Evolutionary conservation across 192 early-diverging fungal genomes (phyloP).

Genomic region (Haplosporangium gracile): DNA sequence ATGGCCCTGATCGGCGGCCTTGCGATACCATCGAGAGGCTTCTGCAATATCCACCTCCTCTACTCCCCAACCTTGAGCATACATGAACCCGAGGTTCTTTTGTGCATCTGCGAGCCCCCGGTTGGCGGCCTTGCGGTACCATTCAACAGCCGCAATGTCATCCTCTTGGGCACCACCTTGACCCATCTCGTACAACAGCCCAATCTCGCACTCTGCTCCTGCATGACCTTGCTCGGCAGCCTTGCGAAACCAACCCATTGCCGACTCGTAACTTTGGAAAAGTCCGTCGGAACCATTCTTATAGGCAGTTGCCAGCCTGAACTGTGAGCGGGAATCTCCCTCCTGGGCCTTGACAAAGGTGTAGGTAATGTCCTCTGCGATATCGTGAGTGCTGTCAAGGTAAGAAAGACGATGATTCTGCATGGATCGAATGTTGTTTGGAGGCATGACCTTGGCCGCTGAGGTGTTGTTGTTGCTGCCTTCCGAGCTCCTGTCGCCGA

Average conservation of each 20-base stretch:
- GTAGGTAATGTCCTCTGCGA: background rate
- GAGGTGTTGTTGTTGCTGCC: no score
- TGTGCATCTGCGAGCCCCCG: background rate
- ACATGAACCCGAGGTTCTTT: background rate
- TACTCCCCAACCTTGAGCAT: background rate
- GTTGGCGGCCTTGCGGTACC: background rate
- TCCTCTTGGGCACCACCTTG: background rate
- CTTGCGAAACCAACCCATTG: background rate
- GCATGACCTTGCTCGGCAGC: background rate
- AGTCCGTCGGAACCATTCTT: background rate
- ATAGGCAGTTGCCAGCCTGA: background rate
- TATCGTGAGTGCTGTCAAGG: background rate
- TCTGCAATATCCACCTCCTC: background rate
- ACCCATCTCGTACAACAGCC: background rate
- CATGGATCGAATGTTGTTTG: background rate
- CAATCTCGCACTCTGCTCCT: background rate
- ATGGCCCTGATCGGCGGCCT: background rate
- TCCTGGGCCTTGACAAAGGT: background rate
- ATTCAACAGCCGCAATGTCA: background rate
- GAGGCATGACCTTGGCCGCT: no score
- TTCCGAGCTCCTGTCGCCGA: no score
- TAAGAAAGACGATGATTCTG: background rate
- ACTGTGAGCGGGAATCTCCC: background rate
- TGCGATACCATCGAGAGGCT: background rate
- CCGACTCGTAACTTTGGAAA: background rate